phyloP scores from a whole-genome alignment of 2,329 filamentous ascomycete species.

The Rhynchosporium secalis region DNA sequence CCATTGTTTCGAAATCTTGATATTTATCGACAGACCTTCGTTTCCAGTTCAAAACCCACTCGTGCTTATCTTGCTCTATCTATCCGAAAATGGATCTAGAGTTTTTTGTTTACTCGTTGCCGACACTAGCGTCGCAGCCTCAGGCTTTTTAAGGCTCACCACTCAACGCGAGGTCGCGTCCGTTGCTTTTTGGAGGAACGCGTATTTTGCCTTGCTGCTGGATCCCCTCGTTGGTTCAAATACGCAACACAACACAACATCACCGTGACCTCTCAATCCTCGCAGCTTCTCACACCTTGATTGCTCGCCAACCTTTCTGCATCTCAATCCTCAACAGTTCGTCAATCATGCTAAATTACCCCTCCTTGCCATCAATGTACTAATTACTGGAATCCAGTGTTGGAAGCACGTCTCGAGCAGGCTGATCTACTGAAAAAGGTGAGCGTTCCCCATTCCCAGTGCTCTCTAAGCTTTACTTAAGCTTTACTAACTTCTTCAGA shows the following conservation, averaged over 20 bases:
- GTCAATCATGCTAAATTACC: neutral
- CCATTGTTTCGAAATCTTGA: no score
- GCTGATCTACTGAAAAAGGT: constrained; percentile 95
- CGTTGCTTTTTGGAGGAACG: neutral
- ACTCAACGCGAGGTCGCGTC: constrained; percentile 3
- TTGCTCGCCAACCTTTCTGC: neutral
- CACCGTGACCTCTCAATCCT: neutral
- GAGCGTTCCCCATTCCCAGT: constrained; percentile 31
- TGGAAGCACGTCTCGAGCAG: constrained; percentile 97
- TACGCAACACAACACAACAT: constrained; percentile 4
- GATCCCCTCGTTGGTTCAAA: neutral
- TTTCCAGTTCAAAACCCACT: neutral
- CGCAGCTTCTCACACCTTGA: neutral
- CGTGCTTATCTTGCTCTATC: neutral
- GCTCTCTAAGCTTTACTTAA: neutral
- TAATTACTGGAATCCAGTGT: constrained; percentile 51
- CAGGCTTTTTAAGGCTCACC: neutral
- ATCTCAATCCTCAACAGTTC: constrained; percentile 14
- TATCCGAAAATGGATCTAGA: neutral
- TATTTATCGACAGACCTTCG: neutral
- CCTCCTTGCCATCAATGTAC: neutral
- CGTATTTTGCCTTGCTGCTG: neutral
- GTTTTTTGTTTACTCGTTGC: neutral
- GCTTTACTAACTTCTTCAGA: constrained; percentile 52
- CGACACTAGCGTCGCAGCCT: neutral